Percentiles rank a stretch among this genome's conserved stretches.
These are phyloP conservation scores for Diaporthe aspalathi DNA, from an alignment of 2,329 filamentous ascomycete genomes.

Conservation along the genomic window DNA sequence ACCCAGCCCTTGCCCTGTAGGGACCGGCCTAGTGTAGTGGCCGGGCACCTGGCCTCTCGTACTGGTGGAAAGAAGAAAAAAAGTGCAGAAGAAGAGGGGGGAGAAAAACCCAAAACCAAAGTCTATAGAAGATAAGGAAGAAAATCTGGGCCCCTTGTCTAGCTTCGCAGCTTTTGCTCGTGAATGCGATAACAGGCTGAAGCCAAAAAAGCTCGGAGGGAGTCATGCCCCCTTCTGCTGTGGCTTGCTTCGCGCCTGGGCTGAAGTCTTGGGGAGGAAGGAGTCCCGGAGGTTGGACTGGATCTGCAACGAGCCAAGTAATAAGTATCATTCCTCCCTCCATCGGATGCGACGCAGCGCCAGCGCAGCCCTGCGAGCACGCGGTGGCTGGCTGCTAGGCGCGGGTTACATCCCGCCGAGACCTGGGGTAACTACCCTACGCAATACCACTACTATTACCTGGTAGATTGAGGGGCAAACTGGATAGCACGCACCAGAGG, in stretches of 20 bases:
- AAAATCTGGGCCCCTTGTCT: not conserved
- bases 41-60: not conserved
- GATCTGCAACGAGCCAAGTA: slow-evolving; percentile 7
- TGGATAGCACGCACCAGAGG: not conserved
- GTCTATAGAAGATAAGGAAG: not conserved
- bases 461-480: not conserved
- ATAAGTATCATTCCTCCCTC: too few species aligned
- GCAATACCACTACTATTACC: too few species aligned
- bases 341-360: not conserved
- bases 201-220: not conserved
- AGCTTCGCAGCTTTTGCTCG: not conserved
- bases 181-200: not conserved
- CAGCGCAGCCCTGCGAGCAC: not conserved
- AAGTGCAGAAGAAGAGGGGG: not conserved
- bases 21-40: not conserved
- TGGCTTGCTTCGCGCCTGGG: not conserved
- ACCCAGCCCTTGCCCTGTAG: not conserved
- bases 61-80: not conserved
- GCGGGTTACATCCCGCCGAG: slow-evolving; percentile 22
- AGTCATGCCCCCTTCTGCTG: not conserved
- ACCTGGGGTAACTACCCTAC: not conserved
- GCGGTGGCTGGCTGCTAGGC: not conserved
- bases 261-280: too few species aligned
- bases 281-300: not conserved
- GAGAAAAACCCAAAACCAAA: not conserved